Percentiles rank a stretch among this genome's conserved stretches.
phyloP scores from a whole-genome alignment of 2,329 filamentous ascomycete genomes.

The Thelonectria rubi region DNA sequence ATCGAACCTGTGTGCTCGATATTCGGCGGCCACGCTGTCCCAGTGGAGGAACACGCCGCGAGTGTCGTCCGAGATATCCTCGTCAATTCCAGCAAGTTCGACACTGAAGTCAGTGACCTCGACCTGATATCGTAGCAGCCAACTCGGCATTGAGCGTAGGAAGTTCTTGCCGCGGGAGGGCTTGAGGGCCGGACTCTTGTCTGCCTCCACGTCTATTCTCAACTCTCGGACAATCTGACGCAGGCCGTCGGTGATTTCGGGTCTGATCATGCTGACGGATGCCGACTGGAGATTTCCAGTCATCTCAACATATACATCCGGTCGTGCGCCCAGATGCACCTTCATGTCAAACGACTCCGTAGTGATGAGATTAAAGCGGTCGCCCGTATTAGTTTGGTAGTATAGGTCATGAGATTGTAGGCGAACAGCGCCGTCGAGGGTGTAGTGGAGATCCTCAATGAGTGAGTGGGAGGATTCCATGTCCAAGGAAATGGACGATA shows the following conservation, averaged over 20 bases:
- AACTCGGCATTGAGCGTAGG: slow-evolving; percentile 79
- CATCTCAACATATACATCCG: slow-evolving; percentile 83
- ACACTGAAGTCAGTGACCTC: slow-evolving; percentile 90
- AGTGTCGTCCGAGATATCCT: slow-evolving; percentile 81
- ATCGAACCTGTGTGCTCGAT: slow-evolving; percentile 82
- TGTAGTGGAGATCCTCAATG: slow-evolving; percentile 86
- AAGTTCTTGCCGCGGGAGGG: slow-evolving; percentile 70
- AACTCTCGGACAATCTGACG: slow-evolving; percentile 91
- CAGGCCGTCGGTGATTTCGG: slow-evolving; percentile 91
- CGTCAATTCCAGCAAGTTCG: slow-evolving; percentile 89
- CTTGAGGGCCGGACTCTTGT: slow-evolving; percentile 61
- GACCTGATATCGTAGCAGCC: slow-evolving; percentile 85
- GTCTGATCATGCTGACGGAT: slow-evolving; percentile 86
- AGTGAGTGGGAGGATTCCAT: slow-evolving; percentile 95
- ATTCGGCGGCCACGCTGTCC: slow-evolving; percentile 88
- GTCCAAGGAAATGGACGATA: slow-evolving; percentile 92
- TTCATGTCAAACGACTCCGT: slow-evolving; percentile 91
- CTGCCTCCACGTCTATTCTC: slow-evolving; percentile 72
- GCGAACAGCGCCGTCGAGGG: slow-evolving; percentile 81
- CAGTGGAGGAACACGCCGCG: slow-evolving; percentile 87
- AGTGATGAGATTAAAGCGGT: slow-evolving; percentile 85
- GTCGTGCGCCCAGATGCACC: slow-evolving; percentile 82
- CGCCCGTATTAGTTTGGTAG: slow-evolving; percentile 87
- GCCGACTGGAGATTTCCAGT: slow-evolving; percentile 86
- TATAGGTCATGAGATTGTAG: slow-evolving; percentile 90